Conservation (phyloP, 2,329 filamentous ascomycete species). For the Fusarium subglutinans region DNA sequence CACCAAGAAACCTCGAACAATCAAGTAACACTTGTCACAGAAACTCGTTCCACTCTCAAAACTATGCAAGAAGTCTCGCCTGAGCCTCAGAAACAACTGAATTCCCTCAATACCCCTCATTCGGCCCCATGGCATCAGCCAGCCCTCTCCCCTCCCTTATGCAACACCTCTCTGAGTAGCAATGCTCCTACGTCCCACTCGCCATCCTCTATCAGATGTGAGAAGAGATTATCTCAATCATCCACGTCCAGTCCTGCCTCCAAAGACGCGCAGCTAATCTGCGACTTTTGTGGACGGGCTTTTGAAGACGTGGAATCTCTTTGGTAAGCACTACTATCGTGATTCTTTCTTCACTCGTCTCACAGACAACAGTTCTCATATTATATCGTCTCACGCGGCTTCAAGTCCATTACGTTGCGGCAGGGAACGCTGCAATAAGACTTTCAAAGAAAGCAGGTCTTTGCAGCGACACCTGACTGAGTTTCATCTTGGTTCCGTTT, state of each 20-base stretch:
- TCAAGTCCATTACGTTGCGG: not conserved
- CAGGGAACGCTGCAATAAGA: not conserved
- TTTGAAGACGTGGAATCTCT: not conserved
- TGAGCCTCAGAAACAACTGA: rapidly evolving
- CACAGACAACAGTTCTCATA: not conserved
- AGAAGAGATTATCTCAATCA: not conserved
- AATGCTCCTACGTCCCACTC: not conserved
- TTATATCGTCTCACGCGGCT: not conserved
- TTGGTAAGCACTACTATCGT: rapidly evolving
- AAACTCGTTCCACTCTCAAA: rapidly evolving
- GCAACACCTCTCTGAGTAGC: not conserved
- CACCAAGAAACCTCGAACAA: not conserved
- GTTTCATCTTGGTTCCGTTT: not conserved
- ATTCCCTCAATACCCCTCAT: rapidly evolving
- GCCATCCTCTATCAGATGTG: rapidly evolving
- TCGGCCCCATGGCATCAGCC: rapidly evolving
- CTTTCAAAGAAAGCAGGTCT: not conserved
- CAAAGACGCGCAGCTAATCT: not conserved
- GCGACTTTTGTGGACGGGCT: not conserved
- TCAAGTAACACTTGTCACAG: not conserved
- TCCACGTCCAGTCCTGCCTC: not conserved
- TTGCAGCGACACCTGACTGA: not conserved
- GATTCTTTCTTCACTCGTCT: not conserved
- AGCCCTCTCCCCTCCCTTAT: rapidly evolving
- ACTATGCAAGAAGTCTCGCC: rapidly evolving